Evolutionary conservation across 139 green algal species (phyloP), one percentile per base, ranked within the genome.

Genomic region (Yamagishiella unicocca): DNA sequence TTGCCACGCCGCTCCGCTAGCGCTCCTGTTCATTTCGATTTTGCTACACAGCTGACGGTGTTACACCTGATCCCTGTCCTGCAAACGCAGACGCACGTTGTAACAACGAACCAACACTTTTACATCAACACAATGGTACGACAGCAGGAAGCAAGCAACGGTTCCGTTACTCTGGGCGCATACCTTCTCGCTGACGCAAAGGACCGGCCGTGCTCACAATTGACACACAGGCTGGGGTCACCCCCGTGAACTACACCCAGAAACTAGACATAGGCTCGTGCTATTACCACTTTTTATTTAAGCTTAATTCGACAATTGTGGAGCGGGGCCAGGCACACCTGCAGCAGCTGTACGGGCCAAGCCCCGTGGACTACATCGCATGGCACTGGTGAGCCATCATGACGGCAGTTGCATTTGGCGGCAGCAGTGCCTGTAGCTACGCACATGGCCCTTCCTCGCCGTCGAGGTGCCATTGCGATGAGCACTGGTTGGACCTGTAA

Each of bases 271-370:
- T 74, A 21, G 66, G 66, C 37, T 17, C 66, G 33, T 74, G 66
- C 66, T 74, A 74, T 35, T 74, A 46, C 66, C 29, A 45, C 31
- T 74, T 74, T 9, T 35, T 74, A 35, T 74, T 74, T 35, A 45
- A 45, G 33, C 25, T 74, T 25, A 74, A 74, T 35, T 45, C 66
- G 31, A 74, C 33, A 21, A 43, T 74, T 24, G 66, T 29, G 17
- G 17, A 46, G 66, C 66, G 37, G 14, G 66, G 66, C 66, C 33
- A 74, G 66, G 66, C 2, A 35, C 37, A 74, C 37, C 66, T 74
- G 19, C 66, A 35, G 4, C 33, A 45, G 33, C 19, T 74, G 66
- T 74, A 74, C 31, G 66, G 66, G 21, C 66, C 66, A 14, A 19
- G 0, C 33, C 31, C 33, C 66, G 66, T 74, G 14, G 66, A 74